These are phyloP conservation scores for Panellus pusillus DNA, from an alignment of 768 basidiomycete genomes.

Conservation along the genomic window DNA sequence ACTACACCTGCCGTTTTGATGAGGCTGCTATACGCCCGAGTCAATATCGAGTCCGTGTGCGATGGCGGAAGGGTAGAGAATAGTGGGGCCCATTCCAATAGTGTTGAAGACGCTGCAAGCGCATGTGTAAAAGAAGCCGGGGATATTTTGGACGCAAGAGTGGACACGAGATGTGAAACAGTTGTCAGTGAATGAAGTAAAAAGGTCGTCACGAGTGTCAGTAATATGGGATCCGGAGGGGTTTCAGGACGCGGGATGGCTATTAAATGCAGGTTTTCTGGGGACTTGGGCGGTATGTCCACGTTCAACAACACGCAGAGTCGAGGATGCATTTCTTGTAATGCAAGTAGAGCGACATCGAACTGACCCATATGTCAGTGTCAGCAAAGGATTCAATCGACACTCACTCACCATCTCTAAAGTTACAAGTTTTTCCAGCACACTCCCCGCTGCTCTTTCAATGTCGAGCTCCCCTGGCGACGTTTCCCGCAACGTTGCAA, in stretches of 20 bases:
- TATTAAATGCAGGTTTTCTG: conserved; percentile 32
- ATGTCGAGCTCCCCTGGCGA: conserved; percentile 56
- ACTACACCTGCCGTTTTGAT: conserved; percentile 36
- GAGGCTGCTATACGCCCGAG: conserved; percentile 56
- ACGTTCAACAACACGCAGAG: conserved; percentile 37
- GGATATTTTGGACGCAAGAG: conserved; percentile 14
- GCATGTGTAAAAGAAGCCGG: conserved; percentile 29
- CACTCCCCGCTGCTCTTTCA: conserved; percentile 69
- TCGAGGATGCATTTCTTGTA: conserved; percentile 47
- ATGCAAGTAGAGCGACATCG: conserved; percentile 45
- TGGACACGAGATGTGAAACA: conserved; percentile 30
- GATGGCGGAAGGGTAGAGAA: conserved; percentile 47
- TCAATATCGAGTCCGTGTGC: conserved; percentile 58
- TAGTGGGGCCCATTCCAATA: conserved; percentile 55
- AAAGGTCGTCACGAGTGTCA: conserved; percentile 61
- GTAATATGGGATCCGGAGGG: conserved; percentile 34
- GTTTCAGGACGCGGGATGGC: conserved; percentile 44
- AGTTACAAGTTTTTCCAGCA: conserved; percentile 64
- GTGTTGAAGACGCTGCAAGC: conserved; percentile 32
- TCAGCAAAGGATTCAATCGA: background rate
- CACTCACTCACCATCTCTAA: conserved; percentile 65
- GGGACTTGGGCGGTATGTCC: conserved; percentile 2
- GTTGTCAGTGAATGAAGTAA: conserved; percentile 54
- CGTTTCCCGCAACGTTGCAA: conserved; percentile 47
- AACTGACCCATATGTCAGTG: conserved; percentile 40